Base-by-base conservation (phyloP, 2,329 filamentous ascomycete species). In the Botrytis fragariae region DNA sequence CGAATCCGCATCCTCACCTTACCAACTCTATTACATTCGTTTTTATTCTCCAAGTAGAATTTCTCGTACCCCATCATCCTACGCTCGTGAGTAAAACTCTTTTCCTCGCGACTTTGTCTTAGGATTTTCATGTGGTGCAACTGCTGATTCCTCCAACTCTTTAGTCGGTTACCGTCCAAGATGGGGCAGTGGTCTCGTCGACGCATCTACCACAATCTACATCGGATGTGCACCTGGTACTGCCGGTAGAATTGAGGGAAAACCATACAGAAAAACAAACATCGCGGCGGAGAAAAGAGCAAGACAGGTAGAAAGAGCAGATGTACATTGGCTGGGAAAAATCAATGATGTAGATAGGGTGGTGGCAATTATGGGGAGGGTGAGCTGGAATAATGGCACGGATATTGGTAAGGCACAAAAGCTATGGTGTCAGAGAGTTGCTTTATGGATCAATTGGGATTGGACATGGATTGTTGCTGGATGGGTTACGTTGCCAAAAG, bases 161-260 rank as follows among this genome's bases (percentile, higher is more conserved):
- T 6, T 14, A 57, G 48, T 68, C n/a, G 48, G 45, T 18, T 57
- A 42, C 25, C 48, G 64, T 39, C 35, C 25, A 42, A 37, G 45
- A 57, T 57, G 45, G 64, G 64, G 64, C 10, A 14, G 4, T 39
- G 35, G 64, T 29, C 9, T 25, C 0, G 39, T 54, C 35, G 64
- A 57, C n/a, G 25, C 64, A n/a, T 29, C 45, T 25, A 68, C 64
- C 25, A 68, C 64, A 8, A 57, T 68, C 20, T 68, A 68, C 9
- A 68, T 68, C 16, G 64, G 45, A 29, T 68, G 64, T 39, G 16
- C 35, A 29, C 45, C 25, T 29, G 45, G 45, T 37, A 54, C 35
- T n/a, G 9, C 45, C 0, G 25, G 64, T 29, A 54, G 45, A 39
- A 14, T 37, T 12, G 35, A 25, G 16, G 64, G 45, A 14, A 54